phyloP scores from a whole-genome alignment of 2,329 filamentous ascomycete species.

The Diaporthe ampelina region DNA sequence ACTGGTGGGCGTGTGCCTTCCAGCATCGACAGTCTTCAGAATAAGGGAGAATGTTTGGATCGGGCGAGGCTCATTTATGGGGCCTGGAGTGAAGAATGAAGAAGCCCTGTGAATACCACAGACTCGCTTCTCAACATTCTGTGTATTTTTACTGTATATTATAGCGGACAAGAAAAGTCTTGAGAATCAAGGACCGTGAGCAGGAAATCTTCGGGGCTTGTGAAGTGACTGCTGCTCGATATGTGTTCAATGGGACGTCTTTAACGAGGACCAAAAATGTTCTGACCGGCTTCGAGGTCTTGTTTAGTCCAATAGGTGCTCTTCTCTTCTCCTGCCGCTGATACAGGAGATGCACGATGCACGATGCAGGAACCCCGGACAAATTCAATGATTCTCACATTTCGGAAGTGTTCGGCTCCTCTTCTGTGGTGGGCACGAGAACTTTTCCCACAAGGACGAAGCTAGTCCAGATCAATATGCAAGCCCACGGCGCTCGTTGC shows the following conservation, averaged over 20 bases:
- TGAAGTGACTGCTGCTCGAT: background rate
- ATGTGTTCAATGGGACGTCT: background rate
- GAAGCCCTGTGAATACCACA: background rate
- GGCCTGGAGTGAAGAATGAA: background rate
- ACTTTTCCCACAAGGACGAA: background rate
- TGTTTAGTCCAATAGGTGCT: background rate
- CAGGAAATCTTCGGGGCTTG: background rate
- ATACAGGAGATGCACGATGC: background rate
- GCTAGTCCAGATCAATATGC: background rate
- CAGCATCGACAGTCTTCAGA: background rate
- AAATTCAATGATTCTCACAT: background rate
- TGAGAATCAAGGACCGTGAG: background rate
- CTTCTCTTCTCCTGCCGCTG: background rate
- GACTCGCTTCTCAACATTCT: background rate
- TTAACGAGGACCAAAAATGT: background rate
- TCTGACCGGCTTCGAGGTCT: background rate
- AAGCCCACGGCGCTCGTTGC: too few relatives aligned
- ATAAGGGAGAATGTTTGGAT: background rate
- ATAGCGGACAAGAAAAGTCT: background rate
- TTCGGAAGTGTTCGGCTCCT: background rate
- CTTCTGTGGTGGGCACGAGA: background rate
- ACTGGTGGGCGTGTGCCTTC: background rate
- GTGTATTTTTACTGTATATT: conserved; percentile 30
- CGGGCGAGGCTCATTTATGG: background rate
- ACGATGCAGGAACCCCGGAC: too few relatives aligned